Conservation (phyloP, 352 stramenopile species). For the Poterioochromonas sp. region DNA sequence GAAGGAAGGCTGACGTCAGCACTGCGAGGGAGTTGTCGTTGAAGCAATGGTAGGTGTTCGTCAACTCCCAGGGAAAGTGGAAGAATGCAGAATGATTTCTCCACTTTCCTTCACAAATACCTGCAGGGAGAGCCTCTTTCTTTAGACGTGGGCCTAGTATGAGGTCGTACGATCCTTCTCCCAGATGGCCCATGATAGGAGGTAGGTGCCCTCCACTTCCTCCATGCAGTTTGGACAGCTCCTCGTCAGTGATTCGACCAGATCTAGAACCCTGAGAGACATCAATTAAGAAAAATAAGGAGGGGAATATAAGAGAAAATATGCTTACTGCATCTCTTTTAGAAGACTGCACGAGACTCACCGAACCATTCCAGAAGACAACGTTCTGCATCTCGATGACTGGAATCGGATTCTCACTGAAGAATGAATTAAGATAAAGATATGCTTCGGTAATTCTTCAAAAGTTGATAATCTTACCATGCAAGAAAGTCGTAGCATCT, state of each 20-base stretch:
- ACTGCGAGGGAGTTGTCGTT: constrained; percentile 6
- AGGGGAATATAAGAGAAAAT: too few species aligned
- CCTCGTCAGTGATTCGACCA: too few species aligned
- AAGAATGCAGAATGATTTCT: constrained; percentile 8
- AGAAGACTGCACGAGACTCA: too few species aligned
- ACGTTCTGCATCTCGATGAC: not conserved
- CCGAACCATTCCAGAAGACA: not conserved
- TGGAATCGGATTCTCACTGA: not conserved
- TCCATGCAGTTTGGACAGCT: not conserved
- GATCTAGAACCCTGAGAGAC: too few species aligned
- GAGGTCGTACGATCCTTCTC: not conserved
- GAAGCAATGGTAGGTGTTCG: not conserved
- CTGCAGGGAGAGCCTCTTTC: not conserved
- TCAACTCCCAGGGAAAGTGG: not conserved
- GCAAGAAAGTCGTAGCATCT: too few species aligned
- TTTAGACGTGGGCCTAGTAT: not conserved
- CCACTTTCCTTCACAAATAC: not conserved
- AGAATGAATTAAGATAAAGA: too few species aligned
- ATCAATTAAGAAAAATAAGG: too few species aligned
- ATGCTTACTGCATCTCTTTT: too few species aligned
- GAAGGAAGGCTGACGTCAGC: not conserved
- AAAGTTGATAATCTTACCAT: too few species aligned
- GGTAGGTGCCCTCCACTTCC: not conserved
- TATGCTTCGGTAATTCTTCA: too few species aligned
- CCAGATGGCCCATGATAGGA: not conserved